Evolutionary conservation across 2,329 filamentous ascomycete species (phyloP).

Genomic region (Arthrobotrys sinensis): DNA sequence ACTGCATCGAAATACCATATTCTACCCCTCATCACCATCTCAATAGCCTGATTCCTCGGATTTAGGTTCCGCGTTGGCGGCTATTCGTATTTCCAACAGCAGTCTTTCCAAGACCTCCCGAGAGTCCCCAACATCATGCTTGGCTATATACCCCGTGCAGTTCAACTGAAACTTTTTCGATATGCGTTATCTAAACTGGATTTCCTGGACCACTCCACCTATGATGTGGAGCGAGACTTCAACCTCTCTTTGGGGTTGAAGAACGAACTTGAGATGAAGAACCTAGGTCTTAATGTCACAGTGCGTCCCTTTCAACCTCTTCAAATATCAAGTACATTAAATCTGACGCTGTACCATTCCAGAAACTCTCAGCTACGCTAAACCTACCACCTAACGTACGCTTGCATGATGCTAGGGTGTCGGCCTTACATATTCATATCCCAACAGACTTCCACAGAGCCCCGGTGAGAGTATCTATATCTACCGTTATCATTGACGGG

Average conservation of each 20-base stretch:
- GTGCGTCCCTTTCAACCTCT: conserved; percentile 70
- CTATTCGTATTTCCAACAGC: background rate
- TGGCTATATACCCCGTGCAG: conserved; percentile 46
- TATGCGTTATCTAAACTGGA: conserved; percentile 88
- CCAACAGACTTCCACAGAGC: conserved; percentile 90
- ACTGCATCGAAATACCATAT: background rate
- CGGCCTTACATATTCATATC: conserved; percentile 83
- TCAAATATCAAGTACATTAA: conserved; percentile 10
- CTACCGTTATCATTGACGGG: conserved; percentile 82
- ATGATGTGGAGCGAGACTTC: conserved; percentile 84
- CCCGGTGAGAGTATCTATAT: conserved; percentile 84
- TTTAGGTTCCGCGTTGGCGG: too few species aligned
- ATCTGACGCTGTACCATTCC: conserved; percentile 46
- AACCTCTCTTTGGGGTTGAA: conserved; percentile 86
- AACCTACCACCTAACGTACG: conserved; percentile 81
- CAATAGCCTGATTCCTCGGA: too few species aligned
- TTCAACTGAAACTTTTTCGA: conserved; percentile 74
- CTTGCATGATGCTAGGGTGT: conserved; percentile 81
- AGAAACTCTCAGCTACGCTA: conserved; percentile 85
- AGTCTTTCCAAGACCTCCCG: background rate
- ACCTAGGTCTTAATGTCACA: conserved; percentile 85
- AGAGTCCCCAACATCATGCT: conserved; percentile 33
- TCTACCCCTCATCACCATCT: background rate
- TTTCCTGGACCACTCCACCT: conserved; percentile 86
- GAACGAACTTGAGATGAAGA: conserved; percentile 86